Evolutionary conservation across 1,284 basidiomycete species (phyloP).

Genomic region (Cutaneotrichosporon cavernicola): DNA sequence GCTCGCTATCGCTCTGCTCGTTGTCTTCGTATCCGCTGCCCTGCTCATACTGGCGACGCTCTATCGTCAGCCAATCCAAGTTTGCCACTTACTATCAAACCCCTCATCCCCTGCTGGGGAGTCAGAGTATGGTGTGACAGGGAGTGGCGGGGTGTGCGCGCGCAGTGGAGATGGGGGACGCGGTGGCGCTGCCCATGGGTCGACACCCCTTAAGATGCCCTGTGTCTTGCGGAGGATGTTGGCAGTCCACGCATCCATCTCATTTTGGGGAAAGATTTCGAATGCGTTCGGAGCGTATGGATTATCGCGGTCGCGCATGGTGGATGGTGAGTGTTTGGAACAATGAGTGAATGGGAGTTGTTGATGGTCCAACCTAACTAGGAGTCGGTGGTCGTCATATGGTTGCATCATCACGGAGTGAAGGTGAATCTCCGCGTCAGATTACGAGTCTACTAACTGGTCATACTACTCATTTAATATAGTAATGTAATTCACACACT

Average conservation of each 20-base stretch:
- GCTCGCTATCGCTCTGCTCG: constrained; percentile 2
- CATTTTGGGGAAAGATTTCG: constrained; percentile 27
- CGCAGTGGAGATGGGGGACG: constrained; percentile 12
- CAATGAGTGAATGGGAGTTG: neutral
- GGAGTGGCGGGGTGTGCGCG: neutral
- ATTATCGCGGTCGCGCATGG: constrained; percentile 7
- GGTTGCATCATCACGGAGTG: neutral
- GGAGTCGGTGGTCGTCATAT: neutral
- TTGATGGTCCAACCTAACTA: neutral
- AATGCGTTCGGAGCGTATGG: constrained; percentile 27
- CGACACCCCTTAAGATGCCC: constrained; percentile 17
- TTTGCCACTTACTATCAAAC: neutral
- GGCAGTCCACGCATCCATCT: constrained; percentile 38
- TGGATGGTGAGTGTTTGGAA: neutral
- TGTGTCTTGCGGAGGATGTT: constrained; percentile 36
- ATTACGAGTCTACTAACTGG: too few species aligned
- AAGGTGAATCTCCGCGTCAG: neutral
- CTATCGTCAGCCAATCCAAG: neutral
- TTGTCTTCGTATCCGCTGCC: neutral
- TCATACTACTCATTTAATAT: too few species aligned
- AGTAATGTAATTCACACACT: too few species aligned
- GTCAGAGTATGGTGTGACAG: neutral
- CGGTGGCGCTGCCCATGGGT: constrained; percentile 22
- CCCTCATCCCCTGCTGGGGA: neutral
- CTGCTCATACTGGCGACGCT: neutral